These are phyloP conservation scores for Trametes villosa DNA, from an alignment of 768 basidiomycete genomes.

Conservation along the genomic window DNA sequence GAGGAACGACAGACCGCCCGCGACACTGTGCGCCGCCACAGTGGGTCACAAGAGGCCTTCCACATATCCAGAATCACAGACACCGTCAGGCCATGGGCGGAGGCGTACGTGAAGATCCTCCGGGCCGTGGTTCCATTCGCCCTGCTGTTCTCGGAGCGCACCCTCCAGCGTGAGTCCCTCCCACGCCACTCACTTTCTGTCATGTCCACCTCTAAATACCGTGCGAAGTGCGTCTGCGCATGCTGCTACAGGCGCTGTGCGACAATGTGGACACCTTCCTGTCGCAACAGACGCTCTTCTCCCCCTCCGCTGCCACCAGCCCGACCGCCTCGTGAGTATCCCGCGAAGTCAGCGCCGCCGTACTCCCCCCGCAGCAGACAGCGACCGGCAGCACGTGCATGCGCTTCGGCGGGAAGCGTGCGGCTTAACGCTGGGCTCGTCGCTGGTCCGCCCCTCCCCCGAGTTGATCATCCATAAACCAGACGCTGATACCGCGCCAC, in stretches of 20 bases:
- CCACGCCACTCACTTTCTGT: background rate
- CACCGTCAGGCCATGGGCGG: slow-evolving; percentile 13
- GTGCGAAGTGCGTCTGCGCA: slow-evolving; percentile 19
- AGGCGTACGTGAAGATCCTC: slow-evolving; percentile 22
- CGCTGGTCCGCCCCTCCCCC: no score
- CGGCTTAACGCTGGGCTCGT: no score
- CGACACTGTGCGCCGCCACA: slow-evolving; percentile 16
- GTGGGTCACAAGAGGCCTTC: slow-evolving; percentile 12
- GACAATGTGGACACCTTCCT: slow-evolving; percentile 10
- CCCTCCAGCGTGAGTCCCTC: slow-evolving; percentile 21
- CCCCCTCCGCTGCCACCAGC: background rate
- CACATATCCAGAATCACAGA: slow-evolving; percentile 19
- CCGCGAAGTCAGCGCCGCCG: background rate
- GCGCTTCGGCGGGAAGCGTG: no score
- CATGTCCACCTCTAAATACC: background rate
- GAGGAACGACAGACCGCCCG: slow-evolving; percentile 22
- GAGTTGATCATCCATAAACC: no score
- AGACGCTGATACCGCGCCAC: no score
- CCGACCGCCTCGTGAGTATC: background rate
- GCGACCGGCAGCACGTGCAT: background rate
- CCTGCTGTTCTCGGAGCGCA: slow-evolving; percentile 21
- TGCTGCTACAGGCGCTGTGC: slow-evolving; percentile 17
- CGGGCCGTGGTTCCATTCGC: slow-evolving; percentile 20
- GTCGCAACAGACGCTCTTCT: background rate
- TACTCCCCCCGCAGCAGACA: no score